phyloP scores from a whole-genome alignment of 1,284 basidiomycete species.

The Pseudozyma sp. region DNA sequence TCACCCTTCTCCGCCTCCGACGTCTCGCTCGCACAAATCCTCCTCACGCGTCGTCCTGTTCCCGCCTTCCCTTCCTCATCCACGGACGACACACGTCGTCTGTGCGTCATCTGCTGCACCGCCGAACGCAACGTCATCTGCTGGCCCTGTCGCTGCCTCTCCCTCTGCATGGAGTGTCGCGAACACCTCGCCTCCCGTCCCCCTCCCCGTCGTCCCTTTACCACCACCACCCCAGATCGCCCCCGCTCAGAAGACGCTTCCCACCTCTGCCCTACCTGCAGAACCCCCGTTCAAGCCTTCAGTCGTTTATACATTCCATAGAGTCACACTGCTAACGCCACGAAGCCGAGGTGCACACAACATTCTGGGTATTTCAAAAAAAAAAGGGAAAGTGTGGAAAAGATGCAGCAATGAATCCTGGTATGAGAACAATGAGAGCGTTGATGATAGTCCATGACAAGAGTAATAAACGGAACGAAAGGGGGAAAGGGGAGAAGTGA shows the following conservation, averaged over 20 bases:
- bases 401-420: not conserved
- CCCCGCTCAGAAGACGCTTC: constrained; percentile 10
- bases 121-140: constrained; percentile 59
- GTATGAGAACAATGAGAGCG: not conserved
- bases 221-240: not conserved
- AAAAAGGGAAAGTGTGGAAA: not conserved
- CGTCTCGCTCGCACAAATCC: constrained; percentile 15
- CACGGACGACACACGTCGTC: constrained; percentile 29
- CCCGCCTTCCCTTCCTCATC: not conserved
- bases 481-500: not conserved
- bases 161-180: constrained; percentile 63
- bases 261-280: constrained; percentile 59
- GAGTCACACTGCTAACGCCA: not conserved
- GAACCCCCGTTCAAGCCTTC: constrained; percentile 57
- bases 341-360: too few species aligned
- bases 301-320: constrained; percentile 59
- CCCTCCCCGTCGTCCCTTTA: constrained; percentile 20
- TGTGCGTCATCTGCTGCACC: constrained; percentile 45
- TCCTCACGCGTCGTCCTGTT: constrained; percentile 15
- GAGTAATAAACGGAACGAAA: not conserved
- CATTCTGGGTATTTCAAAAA: not conserved
- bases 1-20: constrained; percentile 11
- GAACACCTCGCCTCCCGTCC: constrained; percentile 58
- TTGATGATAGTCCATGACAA: not conserved
- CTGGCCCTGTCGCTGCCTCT: constrained; percentile 67